phyloP scores from a whole-genome alignment of 345 rosid genomes.

The Lepidium africanum region DNA sequence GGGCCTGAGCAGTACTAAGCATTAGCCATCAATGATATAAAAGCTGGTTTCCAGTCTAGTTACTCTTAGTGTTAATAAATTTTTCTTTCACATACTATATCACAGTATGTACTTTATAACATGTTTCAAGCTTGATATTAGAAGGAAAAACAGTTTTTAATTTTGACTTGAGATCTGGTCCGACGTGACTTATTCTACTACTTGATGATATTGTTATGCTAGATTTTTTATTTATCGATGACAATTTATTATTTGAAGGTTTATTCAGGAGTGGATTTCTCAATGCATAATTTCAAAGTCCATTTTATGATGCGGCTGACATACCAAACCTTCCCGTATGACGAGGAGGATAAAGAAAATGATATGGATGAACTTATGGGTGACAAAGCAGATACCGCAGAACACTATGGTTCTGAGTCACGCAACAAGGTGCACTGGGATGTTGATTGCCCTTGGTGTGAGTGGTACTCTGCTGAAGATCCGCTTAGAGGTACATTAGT shows the following conservation, averaged over 20 bases:
- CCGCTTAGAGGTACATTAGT: conserved; percentile 60
- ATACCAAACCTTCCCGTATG: conserved; percentile 61
- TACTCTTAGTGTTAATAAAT: background rate
- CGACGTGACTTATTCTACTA: background rate
- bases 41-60: conserved; percentile 4
- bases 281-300: conserved; percentile 60
- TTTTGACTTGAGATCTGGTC: background rate
- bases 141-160: background rate
- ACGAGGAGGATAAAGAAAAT: conserved; percentile 54
- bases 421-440: conserved; percentile 70
- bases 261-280: conserved; percentile 63
- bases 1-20: conserved; percentile 4
- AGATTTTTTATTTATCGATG: background rate
- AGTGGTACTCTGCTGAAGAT: conserved; percentile 98
- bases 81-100: background rate
- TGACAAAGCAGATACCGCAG: conserved; percentile 45
- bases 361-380: conserved; percentile 42
- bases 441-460: conserved; percentile 98
- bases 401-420: conserved; percentile 36
- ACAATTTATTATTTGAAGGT: conserved; percentile 45
- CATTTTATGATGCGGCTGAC: conserved; percentile 83
- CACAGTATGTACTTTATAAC: background rate
- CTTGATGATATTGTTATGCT: background rate
- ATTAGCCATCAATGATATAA: background rate
- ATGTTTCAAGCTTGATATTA: background rate